Base-by-base conservation (phyloP, 2,329 filamentous ascomycete genomes). In the Cephalotrichum gorgonifer region DNA sequence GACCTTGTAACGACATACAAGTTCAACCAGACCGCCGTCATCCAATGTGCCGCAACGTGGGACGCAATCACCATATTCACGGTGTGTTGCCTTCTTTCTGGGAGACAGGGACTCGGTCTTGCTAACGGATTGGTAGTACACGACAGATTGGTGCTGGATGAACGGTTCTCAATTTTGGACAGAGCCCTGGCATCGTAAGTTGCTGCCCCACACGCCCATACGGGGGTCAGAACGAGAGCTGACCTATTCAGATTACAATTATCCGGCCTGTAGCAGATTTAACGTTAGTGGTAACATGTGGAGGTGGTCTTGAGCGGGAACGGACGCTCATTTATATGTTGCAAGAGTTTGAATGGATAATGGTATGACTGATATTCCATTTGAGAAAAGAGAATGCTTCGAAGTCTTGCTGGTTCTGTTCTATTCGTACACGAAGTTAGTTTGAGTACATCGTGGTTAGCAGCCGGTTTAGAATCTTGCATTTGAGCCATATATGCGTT, bases 21-120 rank as follows among this genome's bases (percentile, higher is more conserved):
- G 33, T 41, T 41, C 46, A 48, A 48, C 33, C n/a, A 48, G 20
- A 48, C 46, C 3, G 46, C 42, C 38, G 22, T 41, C 15, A 48
- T 22, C 33, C 46, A 48, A 23, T 48, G 46, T 33, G 30, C 30
- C 4, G 30, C 30, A 6, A 33, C 30, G 12, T 33, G 12, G 6
- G 30, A 33, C 8, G 30, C 12, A 14, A 4, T 11, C 30, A 33
- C 30, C 6, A 14, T 33, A 14, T 33, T 4, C 4, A 33, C 12
- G 30, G 30, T 33, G n/a, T 4, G 30, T 14, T 33, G n/a, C n/a
- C n/a, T 33, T 33, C 30, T 15, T 15, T 33, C 30, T 33, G 28
- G 12, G 28, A 30, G 6, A 30, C 6, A 30, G 28, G 12, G 6
- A 30, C 12, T 30, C 28, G 12, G 28, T 7, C 28, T 30, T 30